Base-by-base conservation (phyloP, 192 early-diverging fungal species). In the Cladochytrium replicatum region DNA sequence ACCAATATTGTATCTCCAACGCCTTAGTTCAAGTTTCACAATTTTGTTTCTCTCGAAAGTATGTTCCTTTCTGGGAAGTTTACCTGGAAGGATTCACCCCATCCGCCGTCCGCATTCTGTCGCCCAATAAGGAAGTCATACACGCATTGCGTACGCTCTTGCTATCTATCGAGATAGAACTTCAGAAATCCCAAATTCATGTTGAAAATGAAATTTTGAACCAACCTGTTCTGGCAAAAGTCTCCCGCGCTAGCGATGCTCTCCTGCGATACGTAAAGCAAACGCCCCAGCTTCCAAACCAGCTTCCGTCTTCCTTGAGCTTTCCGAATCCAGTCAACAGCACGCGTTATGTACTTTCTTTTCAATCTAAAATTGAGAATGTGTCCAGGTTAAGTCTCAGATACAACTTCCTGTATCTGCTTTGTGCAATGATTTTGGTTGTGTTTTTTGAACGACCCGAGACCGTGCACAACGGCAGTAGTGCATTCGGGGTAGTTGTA, bases 401-500 rank as follows among this genome's bases (percentile, higher is more conserved):
- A n/a, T 6, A 54, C 21, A 26, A 66, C 63, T 55, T 72, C 63
- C 64, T 85, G 71, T 57, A 97, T 93, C 43, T 96, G 81, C 4
- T 69, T 66, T 4, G 74, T 43, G 6, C 88, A 80, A 70, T 99
- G 89, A 32, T 83, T 73, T 5, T 91, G 90, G 59, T 81, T 74
- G 28, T 67, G 61, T 46, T 87, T 75, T 22, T 63, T 46, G 66
- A 95, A 99, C 1, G 75, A 71, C 8, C 75, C 69, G 43, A 99
- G 69, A 5, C 87, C 89, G 17, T 92, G 81, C 6, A 99, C 64
- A 5, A 85, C 88, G 24, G 92, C 84, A 6, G 93, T 94, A 7
- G 95, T 92, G 74, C 95, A 99, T 60, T 99, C 95, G 11, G 89
- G 87, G 67, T 99, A 99, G 41, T 70, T 70, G 74, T 98, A 98